A percentile compares a stretch with the other conserved stretches of the same genome.
Conservation (phyloP, 805 yeast species). For the Candida ortonii region DNA sequence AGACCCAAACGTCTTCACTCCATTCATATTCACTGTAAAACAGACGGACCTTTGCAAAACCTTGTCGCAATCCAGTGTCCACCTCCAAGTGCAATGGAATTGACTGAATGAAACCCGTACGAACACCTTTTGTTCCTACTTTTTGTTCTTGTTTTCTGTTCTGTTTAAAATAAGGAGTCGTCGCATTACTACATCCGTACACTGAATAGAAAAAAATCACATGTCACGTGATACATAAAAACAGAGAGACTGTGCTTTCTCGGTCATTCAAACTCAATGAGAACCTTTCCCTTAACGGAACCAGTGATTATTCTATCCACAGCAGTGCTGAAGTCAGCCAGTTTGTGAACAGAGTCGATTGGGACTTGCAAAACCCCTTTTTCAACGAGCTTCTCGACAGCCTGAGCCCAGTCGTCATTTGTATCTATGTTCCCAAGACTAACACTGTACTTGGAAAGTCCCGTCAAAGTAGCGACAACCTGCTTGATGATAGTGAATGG, state of each 20-base stretch:
- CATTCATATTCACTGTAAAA: constrained; percentile 1
- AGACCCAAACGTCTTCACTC: constrained; percentile 2
- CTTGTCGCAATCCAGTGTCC: too few species aligned
- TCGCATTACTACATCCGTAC: constrained; percentile 9
- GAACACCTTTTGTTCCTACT: too few species aligned
- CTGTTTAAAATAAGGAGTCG: too few species aligned
- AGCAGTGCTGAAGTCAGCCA: constrained; percentile 52
- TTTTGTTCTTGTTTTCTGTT: too few species aligned
- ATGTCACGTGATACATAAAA: too few species aligned
- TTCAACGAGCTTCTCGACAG: constrained; percentile 45
- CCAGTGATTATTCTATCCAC: constrained; percentile 44
- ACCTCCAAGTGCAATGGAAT: too few species aligned
- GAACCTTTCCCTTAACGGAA: constrained; percentile 64
- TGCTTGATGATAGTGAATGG: constrained; percentile 17
- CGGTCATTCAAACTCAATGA: constrained; percentile 33
- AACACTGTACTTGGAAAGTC: constrained; percentile 13
- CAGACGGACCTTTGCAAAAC: too few species aligned
- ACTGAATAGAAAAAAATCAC: constrained; percentile 1
- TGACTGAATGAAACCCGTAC: too few species aligned
- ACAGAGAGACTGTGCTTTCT: not conserved
- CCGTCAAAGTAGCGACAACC: constrained; percentile 13
- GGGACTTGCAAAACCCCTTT: constrained; percentile 42
- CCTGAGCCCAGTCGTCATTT: constrained; percentile 15
- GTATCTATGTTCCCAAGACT: constrained; percentile 3
- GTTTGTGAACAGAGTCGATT: constrained; percentile 52